Percentiles rank a stretch among this genome's conserved stretches.
phyloP scores from a whole-genome alignment of 257 asterid species.

The Salvia rosmarinus region DNA sequence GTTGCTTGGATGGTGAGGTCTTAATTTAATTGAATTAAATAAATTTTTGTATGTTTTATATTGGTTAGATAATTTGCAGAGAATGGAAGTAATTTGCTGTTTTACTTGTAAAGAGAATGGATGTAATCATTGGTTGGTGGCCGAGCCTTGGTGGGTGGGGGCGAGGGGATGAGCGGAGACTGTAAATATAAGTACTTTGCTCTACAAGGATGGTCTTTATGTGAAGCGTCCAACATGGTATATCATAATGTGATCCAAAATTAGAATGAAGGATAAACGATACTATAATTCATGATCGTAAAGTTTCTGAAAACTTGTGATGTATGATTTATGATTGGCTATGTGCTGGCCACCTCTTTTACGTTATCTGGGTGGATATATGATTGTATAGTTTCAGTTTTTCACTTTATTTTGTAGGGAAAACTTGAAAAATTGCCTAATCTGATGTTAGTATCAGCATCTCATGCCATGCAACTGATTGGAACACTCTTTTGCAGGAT shows the following conservation, averaged over 20 bases:
- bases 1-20: conserved; percentile 75
- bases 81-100: conserved; percentile 23
- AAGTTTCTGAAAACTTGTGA: background rate
- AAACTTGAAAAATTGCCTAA: background rate
- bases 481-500: conserved; percentile 63
- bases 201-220: background rate
- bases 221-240: background rate
- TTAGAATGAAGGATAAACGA: background rate
- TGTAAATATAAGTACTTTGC: background rate
- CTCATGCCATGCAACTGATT: conserved; percentile 12
- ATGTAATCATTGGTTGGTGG: background rate
- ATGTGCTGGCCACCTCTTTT: conserved; percentile 10
- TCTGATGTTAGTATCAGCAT: conserved; percentile 14
- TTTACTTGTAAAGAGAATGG: background rate
- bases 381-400: conserved; percentile 4
- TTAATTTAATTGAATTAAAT: background rate
- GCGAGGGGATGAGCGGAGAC: background rate
- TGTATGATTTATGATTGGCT: conserved; percentile 19
- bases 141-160: background rate
- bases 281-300: background rate
- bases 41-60: background rate
- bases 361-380: conserved; percentile 20
- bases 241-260: background rate
- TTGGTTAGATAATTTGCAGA: conserved; percentile 1
- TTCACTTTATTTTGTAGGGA: conserved; percentile 13